Evolutionary conservation across 139 green algal genomes (phyloP), one percentile per base, ranked within the genome.

Genomic region (Chlorella sp.): DNA sequence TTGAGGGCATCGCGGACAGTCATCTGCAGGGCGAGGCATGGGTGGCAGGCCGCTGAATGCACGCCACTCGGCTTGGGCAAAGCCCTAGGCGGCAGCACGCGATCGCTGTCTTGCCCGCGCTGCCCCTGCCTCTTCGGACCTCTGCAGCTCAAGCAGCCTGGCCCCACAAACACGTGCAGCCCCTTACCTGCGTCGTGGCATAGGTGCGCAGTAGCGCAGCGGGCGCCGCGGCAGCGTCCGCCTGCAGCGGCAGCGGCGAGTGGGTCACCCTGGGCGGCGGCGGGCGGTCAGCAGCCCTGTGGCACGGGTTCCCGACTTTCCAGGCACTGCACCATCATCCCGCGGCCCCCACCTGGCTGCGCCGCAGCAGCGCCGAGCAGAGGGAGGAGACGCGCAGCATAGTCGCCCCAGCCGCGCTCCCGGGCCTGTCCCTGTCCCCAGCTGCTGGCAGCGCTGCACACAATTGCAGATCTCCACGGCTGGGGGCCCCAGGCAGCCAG

Each of bases 1-100:
- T 99, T 99, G 0, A 99, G 86, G 0, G 97, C 98, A 82, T 99
- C 98, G 51, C 98, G 93, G 4, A 99, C 95, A 0, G 98, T 99
- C 73, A 99, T 95, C 94, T 98, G 87, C 88, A 80, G 12, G 70
- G 15, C 39, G 39, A 1, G 55, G 64, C 71, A 55, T 21, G 32
- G 17, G 23, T 0, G 23, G 47, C 28, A 2, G n/a, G 4, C 23
- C 28, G 64, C 76, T 32, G 63, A 18, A 4, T 9, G 15, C n/a
- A n/a, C n/a, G n/a, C 64, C n/a, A 5, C 9, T 34, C 30, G 30
- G 25, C 64, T 13, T 41, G 21, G 64, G 36, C 55, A 32, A 39
- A 38, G 34, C 60, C 34, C 9, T 26, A 15, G 60, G 38, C 56
- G 57, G 56, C 73, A 60, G 32, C 44, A 51, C 44, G 9, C 44